Conservation (phyloP, 352 stramenopile genomes). For the Thalassiosira mediterranea region DNA sequence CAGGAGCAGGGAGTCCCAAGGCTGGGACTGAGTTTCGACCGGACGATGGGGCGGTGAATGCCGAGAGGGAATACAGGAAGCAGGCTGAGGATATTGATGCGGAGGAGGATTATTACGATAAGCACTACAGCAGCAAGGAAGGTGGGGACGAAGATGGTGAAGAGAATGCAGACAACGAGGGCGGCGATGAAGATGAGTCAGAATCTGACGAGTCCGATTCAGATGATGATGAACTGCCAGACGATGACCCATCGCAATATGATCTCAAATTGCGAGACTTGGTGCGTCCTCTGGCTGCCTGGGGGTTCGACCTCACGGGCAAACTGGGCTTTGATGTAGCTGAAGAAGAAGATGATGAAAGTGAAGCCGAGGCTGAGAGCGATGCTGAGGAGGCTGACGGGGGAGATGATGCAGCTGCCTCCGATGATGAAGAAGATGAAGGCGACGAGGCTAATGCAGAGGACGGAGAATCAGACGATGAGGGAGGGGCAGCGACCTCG, state of each 20-base stretch:
- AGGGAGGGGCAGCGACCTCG: slow-evolving; percentile 29
- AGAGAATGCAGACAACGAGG: slow-evolving; percentile 11
- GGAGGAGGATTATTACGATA: slow-evolving; percentile 79
- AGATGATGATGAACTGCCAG: slow-evolving; percentile 42
- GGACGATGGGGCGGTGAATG: slow-evolving; percentile 50
- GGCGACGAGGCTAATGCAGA: slow-evolving; percentile 28
- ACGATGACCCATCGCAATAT: slow-evolving; percentile 31
- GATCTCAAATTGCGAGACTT: slow-evolving; percentile 72
- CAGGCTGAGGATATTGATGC: slow-evolving; percentile 67
- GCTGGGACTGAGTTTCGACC: slow-evolving; percentile 14
- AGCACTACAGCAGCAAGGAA: slow-evolving; percentile 37
- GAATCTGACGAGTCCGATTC: slow-evolving; percentile 54
- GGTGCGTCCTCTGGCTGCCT: slow-evolving; percentile 69
- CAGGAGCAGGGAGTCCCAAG: too few species aligned
- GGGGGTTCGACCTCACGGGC: slow-evolving; percentile 70
- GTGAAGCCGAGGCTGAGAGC: slow-evolving; percentile 33
- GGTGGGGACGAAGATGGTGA: slow-evolving; percentile 16
- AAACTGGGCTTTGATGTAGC: slow-evolving; percentile 62
- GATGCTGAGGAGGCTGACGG: slow-evolving; percentile 34
- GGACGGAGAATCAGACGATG: slow-evolving; percentile 35
- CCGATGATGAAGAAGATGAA: slow-evolving; percentile 40
- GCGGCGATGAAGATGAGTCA: slow-evolving; percentile 18
- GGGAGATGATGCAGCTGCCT: slow-evolving; percentile 34
- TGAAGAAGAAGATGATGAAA: slow-evolving; percentile 22
- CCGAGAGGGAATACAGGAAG: slow-evolving; percentile 27